phyloP scores from a whole-genome alignment of 305 asterid species.

The Coffea humblotiana region DNA sequence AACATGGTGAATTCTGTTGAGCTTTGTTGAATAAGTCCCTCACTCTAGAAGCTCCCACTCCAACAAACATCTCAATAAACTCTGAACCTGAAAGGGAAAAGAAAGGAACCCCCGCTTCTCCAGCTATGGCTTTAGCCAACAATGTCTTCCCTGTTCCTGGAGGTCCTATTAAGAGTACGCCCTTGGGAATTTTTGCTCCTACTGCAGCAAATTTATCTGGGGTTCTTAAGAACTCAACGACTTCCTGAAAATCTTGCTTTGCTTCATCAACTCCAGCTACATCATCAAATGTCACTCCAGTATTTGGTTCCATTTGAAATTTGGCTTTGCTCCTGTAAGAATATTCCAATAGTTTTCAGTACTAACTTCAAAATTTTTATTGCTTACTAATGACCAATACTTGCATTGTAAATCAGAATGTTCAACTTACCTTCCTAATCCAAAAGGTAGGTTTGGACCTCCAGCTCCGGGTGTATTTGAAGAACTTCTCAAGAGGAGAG shows the following conservation, averaged over 20 bases:
- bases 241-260: conserved; percentile 59
- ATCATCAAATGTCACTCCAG: conserved; percentile 63
- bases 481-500: conserved; percentile 41
- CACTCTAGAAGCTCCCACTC: conserved; percentile 76
- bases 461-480: conserved; percentile 53
- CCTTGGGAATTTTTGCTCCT: conserved; percentile 64
- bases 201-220: conserved; percentile 67
- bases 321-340: conserved; percentile 61
- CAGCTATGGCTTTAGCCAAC: conserved; percentile 71
- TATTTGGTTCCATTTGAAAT: conserved; percentile 69
- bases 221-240: conserved; percentile 55
- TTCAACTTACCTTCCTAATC: conserved; percentile 55
- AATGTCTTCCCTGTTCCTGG: conserved; percentile 79
- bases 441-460: conserved; percentile 69
- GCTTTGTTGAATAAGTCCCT: conserved; percentile 75
- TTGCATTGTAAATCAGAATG: too few species aligned
- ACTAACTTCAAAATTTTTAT: background rate
- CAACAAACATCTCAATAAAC: conserved; percentile 79
- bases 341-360: background rate
- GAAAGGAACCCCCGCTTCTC: conserved; percentile 78
- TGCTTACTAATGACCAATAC: background rate
- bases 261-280: conserved; percentile 80
- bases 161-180: conserved; percentile 58
- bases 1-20: conserved; percentile 55
- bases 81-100: conserved; percentile 69